A percentile compares a stretch with the other conserved stretches of the same genome.
These are phyloP conservation scores for Tulasnella sp. DNA, from an alignment of 768 basidiomycete genomes.

Conservation along the genomic window DNA sequence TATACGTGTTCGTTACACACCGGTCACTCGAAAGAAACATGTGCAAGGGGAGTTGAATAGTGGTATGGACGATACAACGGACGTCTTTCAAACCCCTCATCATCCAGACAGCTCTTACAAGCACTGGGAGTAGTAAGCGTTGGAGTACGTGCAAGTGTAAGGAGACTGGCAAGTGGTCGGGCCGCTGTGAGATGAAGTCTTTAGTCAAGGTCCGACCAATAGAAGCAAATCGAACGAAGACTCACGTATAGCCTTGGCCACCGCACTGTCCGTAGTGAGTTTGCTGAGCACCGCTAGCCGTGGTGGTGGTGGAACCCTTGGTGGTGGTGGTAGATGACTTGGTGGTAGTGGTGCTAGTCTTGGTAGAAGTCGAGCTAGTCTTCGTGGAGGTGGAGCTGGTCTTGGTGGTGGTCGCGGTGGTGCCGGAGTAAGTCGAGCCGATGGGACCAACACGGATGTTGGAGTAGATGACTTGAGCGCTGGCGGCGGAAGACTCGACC, in stretches of 20 bases:
- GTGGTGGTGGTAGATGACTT: slow-evolving; percentile 1
- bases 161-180: slow-evolving; percentile 15
- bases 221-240: not conserved
- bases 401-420: not conserved
- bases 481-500: slow-evolving; percentile 31
- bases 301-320: slow-evolving; percentile 8
- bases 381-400: not conserved
- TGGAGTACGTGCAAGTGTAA: slow-evolving; percentile 12
- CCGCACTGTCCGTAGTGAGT: slow-evolving; percentile 20
- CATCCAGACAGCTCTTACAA: slow-evolving; percentile 9
- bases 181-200: slow-evolving; percentile 2
- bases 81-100: not conserved
- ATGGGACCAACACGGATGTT: slow-evolving; percentile 45
- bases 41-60: not conserved
- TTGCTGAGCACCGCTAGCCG: slow-evolving; percentile 12
- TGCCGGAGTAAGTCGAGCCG: slow-evolving; percentile 32
- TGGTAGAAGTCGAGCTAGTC: not conserved
- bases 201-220: not conserved
- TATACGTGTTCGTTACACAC: not conserved
- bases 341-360: not conserved
- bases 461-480: slow-evolving; percentile 39
- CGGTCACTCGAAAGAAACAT: not conserved
- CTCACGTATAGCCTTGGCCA: slow-evolving; percentile 17
- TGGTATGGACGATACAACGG: not conserved
- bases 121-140: slow-evolving; percentile 13